These are phyloP conservation scores for Aechmea fasciata DNA, from an alignment of 176 grass and related monocot species.

Conservation along the genomic window DNA sequence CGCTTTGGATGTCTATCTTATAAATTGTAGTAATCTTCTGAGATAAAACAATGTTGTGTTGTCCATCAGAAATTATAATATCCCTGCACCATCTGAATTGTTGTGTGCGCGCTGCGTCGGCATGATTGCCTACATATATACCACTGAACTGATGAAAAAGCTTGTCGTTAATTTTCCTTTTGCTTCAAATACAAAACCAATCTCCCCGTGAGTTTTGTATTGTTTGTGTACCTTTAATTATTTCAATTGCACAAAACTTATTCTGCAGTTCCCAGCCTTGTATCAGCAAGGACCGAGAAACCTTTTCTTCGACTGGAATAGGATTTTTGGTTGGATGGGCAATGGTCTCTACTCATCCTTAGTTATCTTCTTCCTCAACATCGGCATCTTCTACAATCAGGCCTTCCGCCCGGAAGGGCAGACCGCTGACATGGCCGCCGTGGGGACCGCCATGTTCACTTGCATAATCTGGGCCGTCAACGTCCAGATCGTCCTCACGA, in stretches of 20 bases:
- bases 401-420: slow-evolving; percentile 65
- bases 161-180: too few species aligned
- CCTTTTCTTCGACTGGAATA: slow-evolving; percentile 97
- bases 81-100: too few species aligned
- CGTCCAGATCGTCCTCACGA: slow-evolving; percentile 86
- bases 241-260: slow-evolving; percentile 2
- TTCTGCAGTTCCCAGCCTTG: slow-evolving; percentile 83
- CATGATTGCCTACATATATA: too few species aligned
- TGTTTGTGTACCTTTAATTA: background rate
- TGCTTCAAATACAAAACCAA: too few species aligned
- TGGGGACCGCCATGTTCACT: slow-evolving; percentile 95
- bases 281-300: slow-evolving; percentile 98
- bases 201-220: too few species aligned
- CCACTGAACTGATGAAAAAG: too few species aligned
- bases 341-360: slow-evolving; percentile 94
- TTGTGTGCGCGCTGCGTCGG: too few species aligned
- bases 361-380: slow-evolving; percentile 77
- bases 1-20: background rate
- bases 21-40: background rate
- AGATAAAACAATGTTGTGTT: too few species aligned
- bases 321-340: slow-evolving; percentile 92
- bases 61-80: too few species aligned
- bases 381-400: slow-evolving; percentile 68
- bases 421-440: slow-evolving; percentile 83
- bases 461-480: slow-evolving; percentile 98